Base-by-base conservation (phyloP, 805 yeast genomes). In the Grigorovia jiainica region DNA sequence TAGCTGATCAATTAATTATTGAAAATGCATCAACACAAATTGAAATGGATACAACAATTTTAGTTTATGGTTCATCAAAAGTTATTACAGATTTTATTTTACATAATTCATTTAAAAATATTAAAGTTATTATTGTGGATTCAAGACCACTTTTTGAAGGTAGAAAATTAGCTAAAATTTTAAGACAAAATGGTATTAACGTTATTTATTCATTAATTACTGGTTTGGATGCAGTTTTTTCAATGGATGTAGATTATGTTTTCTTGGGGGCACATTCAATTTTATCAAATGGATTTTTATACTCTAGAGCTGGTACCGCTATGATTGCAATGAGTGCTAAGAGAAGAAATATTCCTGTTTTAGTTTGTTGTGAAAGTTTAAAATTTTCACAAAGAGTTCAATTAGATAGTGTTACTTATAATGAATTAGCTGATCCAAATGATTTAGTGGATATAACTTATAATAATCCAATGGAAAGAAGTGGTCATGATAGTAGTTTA, bases 251-350 rank as follows among this genome's bases (percentile, higher is more conserved):
- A 27, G 92, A 92, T 52, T 82, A 83, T 50, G 95, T 92, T 6
- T 82, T 92, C 61, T 68, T 92, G 29, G 98, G 98, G 13, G 97
- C 97, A 0, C 97, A 92, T 59, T 94, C 97, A 25, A 87, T 92
- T 85, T 72, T 92, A 43, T 87, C 97, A 7, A 92, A 92, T 58
- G 98, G 98, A 1, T 76, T 87, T 59, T 71, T 92, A 43, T 87
- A 85, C 58, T 84, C 97, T 1, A 76, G 98, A 47, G 97, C 87
- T 15, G 98, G 98, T 18, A 82, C 97, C 7, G 95, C 97, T 1
- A 68, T 89, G 64, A 76, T 92, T 36, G 95, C 97, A 7, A 85
- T 90, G 86, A 77, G 83, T 65, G 89, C 95, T 19, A 80, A 83
- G 51, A 77, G 82, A 42, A 78, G 89, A 56, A 84, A 87, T 55